These are phyloP conservation scores for Pichia insulana DNA, from an alignment of 805 yeast species.

Conservation along the genomic window DNA sequence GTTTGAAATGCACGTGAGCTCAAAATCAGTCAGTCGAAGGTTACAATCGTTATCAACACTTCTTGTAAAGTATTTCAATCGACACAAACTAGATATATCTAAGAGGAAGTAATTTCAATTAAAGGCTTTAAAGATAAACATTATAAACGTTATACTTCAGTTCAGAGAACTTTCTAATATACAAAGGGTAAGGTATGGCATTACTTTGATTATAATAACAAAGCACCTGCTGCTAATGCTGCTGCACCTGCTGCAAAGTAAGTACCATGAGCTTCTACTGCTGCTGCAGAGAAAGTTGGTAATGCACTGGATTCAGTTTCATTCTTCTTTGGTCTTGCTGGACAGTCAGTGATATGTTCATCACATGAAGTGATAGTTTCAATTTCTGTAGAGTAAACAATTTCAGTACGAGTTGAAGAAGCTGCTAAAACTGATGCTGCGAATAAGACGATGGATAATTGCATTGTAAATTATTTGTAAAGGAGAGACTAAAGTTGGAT, in stretches of 20 bases:
- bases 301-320: constrained; percentile 27
- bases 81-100: too few species aligned
- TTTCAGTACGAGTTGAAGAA: constrained; percentile 25
- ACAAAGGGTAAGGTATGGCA: not conserved
- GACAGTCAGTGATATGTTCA: constrained; percentile 29
- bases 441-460: constrained; percentile 34
- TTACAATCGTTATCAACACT: too few species aligned
- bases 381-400: constrained; percentile 29
- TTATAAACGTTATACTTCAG: too few species aligned
- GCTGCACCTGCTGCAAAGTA: constrained; percentile 29
- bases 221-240: constrained; percentile 30
- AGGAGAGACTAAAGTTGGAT: constrained; percentile 20
- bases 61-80: too few species aligned
- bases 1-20: too few species aligned
- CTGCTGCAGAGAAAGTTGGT: constrained; percentile 16
- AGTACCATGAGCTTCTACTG: constrained; percentile 15
- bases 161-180: not conserved
- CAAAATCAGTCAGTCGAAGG: too few species aligned
- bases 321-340: constrained; percentile 20
- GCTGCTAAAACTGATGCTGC: constrained; percentile 29
- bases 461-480: constrained; percentile 29
- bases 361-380: constrained; percentile 34
- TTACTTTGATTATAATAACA: constrained; percentile 20
- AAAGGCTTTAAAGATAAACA: too few species aligned
- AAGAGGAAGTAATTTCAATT: too few species aligned